Percentiles rank a stretch among this genome's conserved stretches.
phyloP scores from a whole-genome alignment of 768 basidiomycete species.

The Lactarius deliciosus region DNA sequence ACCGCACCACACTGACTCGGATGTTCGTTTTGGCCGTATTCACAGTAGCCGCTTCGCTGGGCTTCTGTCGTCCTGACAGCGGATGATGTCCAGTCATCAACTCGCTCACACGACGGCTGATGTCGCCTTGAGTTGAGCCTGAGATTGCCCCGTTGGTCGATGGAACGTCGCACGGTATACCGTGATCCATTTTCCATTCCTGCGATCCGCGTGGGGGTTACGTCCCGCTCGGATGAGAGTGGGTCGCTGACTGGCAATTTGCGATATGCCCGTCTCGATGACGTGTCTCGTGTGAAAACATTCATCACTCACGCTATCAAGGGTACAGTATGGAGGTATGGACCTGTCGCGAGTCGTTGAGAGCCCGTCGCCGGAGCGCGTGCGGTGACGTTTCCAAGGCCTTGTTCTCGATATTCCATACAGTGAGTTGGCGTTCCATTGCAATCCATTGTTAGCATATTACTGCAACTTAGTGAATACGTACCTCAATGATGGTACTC shows the following conservation, averaged over 20 bases:
- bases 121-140: neutral
- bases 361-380: neutral
- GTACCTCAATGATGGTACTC: neutral
- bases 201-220: constrained; percentile 5
- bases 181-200: constrained; percentile 1
- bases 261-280: neutral
- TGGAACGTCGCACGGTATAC: constrained; percentile 17
- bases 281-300: neutral
- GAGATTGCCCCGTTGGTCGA: constrained; percentile 17
- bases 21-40: neutral
- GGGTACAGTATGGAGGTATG: neutral
- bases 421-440: neutral
- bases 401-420: neutral
- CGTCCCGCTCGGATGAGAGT: constrained; percentile 5
- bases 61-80: constrained; percentile 23
- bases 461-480: neutral
- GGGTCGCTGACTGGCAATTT: neutral
- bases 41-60: constrained; percentile 1
- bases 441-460: neutral
- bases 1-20: no score
- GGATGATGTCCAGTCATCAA: constrained; percentile 6
- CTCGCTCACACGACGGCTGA: constrained; percentile 2
- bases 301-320: constrained; percentile 6
- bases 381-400: neutral
- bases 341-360: neutral